These are phyloP conservation scores for Phycomyces nitens DNA, from an alignment of 192 early-diverging fungal species.

Conservation along the genomic window DNA sequence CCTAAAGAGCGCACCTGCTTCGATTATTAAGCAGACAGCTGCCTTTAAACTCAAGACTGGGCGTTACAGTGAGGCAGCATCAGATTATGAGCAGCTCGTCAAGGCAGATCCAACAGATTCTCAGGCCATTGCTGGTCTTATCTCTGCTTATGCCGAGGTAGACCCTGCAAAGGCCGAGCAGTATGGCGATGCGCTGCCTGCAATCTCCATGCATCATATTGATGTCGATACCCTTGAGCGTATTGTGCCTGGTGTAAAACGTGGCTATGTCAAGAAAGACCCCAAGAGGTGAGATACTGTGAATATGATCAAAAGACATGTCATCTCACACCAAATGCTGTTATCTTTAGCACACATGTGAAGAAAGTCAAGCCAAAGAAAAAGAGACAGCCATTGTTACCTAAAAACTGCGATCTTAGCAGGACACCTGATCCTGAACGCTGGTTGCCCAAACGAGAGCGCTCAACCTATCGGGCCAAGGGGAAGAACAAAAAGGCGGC, in stretches of 20 bases:
- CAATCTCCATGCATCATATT: slow-evolving; percentile 34
- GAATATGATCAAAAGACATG: neutral
- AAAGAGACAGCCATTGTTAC: slow-evolving; percentile 55
- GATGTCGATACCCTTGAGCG: slow-evolving; percentile 57
- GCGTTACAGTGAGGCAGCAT: slow-evolving; percentile 58
- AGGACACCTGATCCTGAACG: slow-evolving; percentile 62
- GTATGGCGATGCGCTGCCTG: slow-evolving; percentile 54
- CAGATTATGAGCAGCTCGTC: slow-evolving; percentile 67
- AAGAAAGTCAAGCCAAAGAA: slow-evolving; percentile 44
- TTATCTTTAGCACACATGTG: slow-evolving; percentile 12
- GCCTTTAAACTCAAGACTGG: slow-evolving; percentile 62
- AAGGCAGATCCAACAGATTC: slow-evolving; percentile 60
- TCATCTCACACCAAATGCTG: slow-evolving; percentile 3
- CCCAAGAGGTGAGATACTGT: slow-evolving; percentile 18
- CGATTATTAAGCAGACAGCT: slow-evolving; percentile 62
- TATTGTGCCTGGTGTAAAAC: slow-evolving; percentile 51
- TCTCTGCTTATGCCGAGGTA: slow-evolving; percentile 60
- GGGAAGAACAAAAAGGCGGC: slow-evolving; percentile 56
- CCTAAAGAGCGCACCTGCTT: slow-evolving; percentile 14
- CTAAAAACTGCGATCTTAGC: slow-evolving; percentile 54
- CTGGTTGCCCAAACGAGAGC: slow-evolving; percentile 67
- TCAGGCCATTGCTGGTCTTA: slow-evolving; percentile 62
- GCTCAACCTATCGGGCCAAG: slow-evolving; percentile 51
- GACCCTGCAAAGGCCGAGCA: slow-evolving; percentile 60
- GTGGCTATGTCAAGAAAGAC: slow-evolving; percentile 51